Conservation (phyloP, 1,284 basidiomycete species). For the Fomitopsis palustris region DNA sequence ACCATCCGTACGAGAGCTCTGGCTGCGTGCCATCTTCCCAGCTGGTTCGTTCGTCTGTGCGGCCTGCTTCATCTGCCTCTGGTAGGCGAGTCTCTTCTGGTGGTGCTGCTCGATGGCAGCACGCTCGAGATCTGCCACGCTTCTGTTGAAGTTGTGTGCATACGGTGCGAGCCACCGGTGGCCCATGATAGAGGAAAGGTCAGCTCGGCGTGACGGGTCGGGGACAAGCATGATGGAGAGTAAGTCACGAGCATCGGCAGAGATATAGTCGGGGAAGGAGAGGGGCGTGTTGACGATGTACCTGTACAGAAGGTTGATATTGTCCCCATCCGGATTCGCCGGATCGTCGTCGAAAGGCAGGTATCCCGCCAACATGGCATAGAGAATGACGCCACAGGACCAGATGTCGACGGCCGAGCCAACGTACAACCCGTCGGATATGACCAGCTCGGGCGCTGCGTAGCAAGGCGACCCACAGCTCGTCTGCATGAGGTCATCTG, state of each 20-base stretch:
- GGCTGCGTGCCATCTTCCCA: constrained; percentile 39
- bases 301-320: constrained; percentile 99
- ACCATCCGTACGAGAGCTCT: constrained; percentile 42
- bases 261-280: constrained; percentile 93
- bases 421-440: constrained; percentile 95
- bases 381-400: constrained; percentile 98
- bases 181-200: constrained; percentile 72
- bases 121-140: constrained; percentile 76
- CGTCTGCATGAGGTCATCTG: constrained; percentile 98
- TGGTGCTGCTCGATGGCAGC: constrained; percentile 84
- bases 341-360: constrained; percentile 99
- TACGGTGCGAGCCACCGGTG: constrained; percentile 83
- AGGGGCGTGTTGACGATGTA: constrained; percentile 98
- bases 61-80: constrained; percentile 64
- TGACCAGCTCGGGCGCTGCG: constrained; percentile 98
- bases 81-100: constrained; percentile 77
- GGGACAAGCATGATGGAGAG: constrained; percentile 86
- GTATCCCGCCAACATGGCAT: constrained; percentile 99
- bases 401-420: constrained; percentile 99
- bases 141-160: constrained; percentile 61
- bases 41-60: constrained; percentile 29
- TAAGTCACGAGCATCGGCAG: constrained; percentile 71
- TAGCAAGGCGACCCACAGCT: constrained; percentile 98
- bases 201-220: constrained; percentile 72
- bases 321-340: constrained; percentile 97